These are phyloP conservation scores for Microdochium nivale DNA, from an alignment of 2,329 filamentous ascomycete genomes.

Conservation along the genomic window DNA sequence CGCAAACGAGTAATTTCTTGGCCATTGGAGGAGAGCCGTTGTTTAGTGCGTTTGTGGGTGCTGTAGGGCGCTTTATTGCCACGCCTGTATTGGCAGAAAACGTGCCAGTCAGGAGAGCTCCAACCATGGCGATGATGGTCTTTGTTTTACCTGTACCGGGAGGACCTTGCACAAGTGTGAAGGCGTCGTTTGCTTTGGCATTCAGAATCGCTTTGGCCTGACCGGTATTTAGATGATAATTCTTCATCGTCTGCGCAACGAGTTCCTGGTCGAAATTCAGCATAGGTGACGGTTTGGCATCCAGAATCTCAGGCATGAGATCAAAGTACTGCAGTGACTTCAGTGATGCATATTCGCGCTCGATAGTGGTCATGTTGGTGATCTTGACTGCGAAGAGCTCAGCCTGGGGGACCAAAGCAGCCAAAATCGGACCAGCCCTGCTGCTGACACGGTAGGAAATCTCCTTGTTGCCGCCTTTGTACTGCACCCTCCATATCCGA, in stretches of 20 bases:
- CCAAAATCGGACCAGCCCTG: conserved; percentile 50
- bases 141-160: conserved; percentile 98
- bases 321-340: conserved; percentile 93
- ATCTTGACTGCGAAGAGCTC: conserved; percentile 72
- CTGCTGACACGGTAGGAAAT: conserved; percentile 78
- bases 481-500: conserved; percentile 68
- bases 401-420: conserved; percentile 58
- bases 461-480: conserved; percentile 75
- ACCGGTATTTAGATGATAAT: conserved; percentile 78
- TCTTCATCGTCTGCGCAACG: conserved; percentile 59
- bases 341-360: conserved; percentile 89
- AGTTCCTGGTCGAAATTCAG: conserved; percentile 71
- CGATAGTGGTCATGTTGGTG: conserved; percentile 86
- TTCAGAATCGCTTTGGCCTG: conserved; percentile 90
- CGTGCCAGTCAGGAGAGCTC: conserved; percentile 62
- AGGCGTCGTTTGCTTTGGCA: conserved; percentile 90
- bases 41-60: conserved; percentile 17
- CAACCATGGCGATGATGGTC: conserved; percentile 94
- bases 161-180: conserved; percentile 91
- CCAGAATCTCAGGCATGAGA: conserved; percentile 83
- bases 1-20: conserved; percentile 92
- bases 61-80: conserved; percentile 31
- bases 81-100: conserved; percentile 35
- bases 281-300: conserved; percentile 82
- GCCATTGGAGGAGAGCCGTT: conserved; percentile 26